Evolutionary conservation across 1,284 basidiomycete genomes (phyloP), one percentile per base, ranked within the genome.

Genomic region (Pseudomicrostroma phylloplanum): DNA sequence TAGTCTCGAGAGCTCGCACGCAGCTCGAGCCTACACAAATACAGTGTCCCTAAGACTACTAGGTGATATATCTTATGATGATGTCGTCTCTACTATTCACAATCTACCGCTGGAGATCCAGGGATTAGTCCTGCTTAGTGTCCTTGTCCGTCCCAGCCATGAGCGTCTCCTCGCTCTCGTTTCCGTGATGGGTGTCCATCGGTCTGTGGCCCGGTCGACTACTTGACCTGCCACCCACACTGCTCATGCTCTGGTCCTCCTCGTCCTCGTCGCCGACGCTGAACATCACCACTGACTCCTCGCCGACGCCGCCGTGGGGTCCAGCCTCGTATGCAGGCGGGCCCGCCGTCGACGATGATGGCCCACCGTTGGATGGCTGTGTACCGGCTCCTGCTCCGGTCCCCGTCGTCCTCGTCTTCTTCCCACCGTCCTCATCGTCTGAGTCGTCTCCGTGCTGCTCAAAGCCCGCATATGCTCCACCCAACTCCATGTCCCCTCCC

Each of bases 401-500:
- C 42, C 59, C 61, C 51, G 63, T 67, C 17, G 21, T 11, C 51
- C 6, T 25, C 13, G 17, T 25, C 15, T 61, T 55, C 57, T 68
- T 65, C 7, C 62, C 46, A 57, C 68, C 63, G 46, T 72, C 71
- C 23, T 70, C 66, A 21, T 69, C 70, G 17, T 71, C 64, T 26
- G 64, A 66, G 17, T 70, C 72, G 41, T 67, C 61, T 2, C 61
- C 67, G 4, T 63, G 63, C 40, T 30, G 19, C 23, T 25, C n/a
- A 26, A 30, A 39, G 30, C 56, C 51, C 21, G 23, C 57, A 49
- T 48, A 48, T 2, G 25, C 43, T 25, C 42, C 43, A 7, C 15
- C 58, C 26, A 55, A 39, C 88, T 82, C 91, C 87, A 70, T 77
- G 6, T 72, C 36, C 88, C 89, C 64, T 88, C 80, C 81, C 6